Evolutionary conservation across 1,284 basidiomycete species (phyloP), one percentile per base, ranked within the genome.

Genomic region (Trichosporon sp.): DNA sequence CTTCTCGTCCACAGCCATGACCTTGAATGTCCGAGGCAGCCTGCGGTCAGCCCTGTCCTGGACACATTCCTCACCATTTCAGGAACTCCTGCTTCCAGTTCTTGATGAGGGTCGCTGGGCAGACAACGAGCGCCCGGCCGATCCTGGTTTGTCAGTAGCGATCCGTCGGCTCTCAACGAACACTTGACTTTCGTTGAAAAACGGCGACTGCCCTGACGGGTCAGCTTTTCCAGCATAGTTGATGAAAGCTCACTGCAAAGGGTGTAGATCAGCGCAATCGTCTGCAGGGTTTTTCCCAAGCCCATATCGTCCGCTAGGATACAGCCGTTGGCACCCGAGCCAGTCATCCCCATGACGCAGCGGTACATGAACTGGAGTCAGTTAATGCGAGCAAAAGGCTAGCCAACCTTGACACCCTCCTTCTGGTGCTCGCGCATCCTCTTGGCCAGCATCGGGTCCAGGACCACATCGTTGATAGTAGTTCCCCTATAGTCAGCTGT

Each of bases 221-320:
- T 56, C 51, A 66, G 78, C 35, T 65, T 51, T 21, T 8, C 7
- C n/a, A 42, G 12, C 42, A 11, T 21, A 5, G n/a, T n/a, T n/a
- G n/a, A n/a, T 6, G 34, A 29, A 15, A 75, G 77, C 88, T 77
- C 77, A 93, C 93, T 92, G 38, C 97, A 86, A 18, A 98, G 84
- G 0, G 92, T 97, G 90, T 92, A 93, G 15, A 95, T 86, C 8
- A 98, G 85, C 12, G 90, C 86, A 64, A 98, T 94, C 0, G 94
- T 95, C 88, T 96, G 83, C 21, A 83, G 83, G 0, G 95, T 97
- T 84, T 98, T 98, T 18, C 95, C 95, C 67, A 97, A 87, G 62
- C 95, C 94, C 93, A 94, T 95, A 71, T 99, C 96, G 81, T 99
- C 97, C 1, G 96, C 97, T 31, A 99, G 86, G 72, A 99, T 98